A percentile compares a stretch with the other conserved stretches of the same genome.
phyloP scores from a whole-genome alignment of 176 grass and related monocot species.

The Saccharum officinarum region DNA sequence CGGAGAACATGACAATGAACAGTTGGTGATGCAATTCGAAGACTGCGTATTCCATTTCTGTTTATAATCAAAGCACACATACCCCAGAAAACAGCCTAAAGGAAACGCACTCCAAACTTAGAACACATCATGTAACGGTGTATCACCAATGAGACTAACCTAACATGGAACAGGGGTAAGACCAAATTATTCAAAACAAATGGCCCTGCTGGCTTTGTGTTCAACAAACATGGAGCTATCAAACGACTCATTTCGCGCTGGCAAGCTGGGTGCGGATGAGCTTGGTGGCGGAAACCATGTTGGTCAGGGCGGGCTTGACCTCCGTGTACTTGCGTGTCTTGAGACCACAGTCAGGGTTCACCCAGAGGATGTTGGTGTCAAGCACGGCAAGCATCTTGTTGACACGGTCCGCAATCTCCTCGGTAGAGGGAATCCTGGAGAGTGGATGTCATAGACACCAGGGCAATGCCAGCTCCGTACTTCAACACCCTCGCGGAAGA shows the following conservation, averaged over 20 bases:
- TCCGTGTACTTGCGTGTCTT: conserved; percentile 94
- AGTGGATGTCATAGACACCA: conserved; percentile 97
- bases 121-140: conserved; percentile 1
- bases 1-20: neutral
- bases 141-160: conserved; percentile 19
- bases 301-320: conserved; percentile 84
- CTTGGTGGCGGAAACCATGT: conserved; percentile 83
- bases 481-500: conserved; percentile 94
- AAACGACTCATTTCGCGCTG: conserved; percentile 51
- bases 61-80: conserved; percentile 14
- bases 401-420: conserved; percentile 79
- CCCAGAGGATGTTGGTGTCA: conserved; percentile 86
- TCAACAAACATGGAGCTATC: neutral
- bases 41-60: neutral
- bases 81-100: conserved; percentile 23
- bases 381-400: conserved; percentile 96
- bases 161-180: conserved; percentile 30
- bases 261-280: conserved; percentile 78
- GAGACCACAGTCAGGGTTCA: conserved; percentile 95
- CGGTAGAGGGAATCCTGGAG: conserved; percentile 81
- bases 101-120: conserved; percentile 21
- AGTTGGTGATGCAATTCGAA: neutral
- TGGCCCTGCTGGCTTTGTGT: neutral
- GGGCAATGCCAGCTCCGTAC: conserved; percentile 87
- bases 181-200: conserved; percentile 51